phyloP scores from a whole-genome alignment of 306 rosid species.

The Cajanus cajan region DNA sequence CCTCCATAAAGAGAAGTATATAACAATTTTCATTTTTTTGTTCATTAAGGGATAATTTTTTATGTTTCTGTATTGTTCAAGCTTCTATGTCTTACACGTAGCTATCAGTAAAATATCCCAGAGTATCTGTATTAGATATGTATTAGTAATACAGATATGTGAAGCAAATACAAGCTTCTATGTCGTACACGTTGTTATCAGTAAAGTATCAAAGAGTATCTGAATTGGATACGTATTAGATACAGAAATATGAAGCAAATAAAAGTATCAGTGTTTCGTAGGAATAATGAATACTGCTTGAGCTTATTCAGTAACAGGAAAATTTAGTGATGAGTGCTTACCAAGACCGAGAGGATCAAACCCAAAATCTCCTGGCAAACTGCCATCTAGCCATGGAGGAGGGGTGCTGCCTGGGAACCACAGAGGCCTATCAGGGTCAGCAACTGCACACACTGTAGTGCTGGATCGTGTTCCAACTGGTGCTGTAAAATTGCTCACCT shows the following conservation, averaged over 20 bases:
- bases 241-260: neutral
- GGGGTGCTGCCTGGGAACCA: slow-evolving; percentile 47
- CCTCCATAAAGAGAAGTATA: neutral
- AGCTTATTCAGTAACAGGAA: neutral
- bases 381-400: slow-evolving; percentile 47
- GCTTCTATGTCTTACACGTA: too few species aligned
- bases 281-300: neutral
- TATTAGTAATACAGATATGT: neutral
- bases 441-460: slow-evolving; percentile 37
- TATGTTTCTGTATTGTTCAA: neutral
- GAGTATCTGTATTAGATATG: too few species aligned
- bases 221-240: neutral
- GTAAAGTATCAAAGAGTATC: neutral
- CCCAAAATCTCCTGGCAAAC: slow-evolving; percentile 48
- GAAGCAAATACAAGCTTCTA: neutral
- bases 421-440: slow-evolving; percentile 42
- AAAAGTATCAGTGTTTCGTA: neutral
- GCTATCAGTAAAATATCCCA: neutral
- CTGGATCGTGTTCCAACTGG: slow-evolving; percentile 26
- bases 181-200: too few species aligned
- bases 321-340: neutral
- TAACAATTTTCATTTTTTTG: neutral
- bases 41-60: neutral
- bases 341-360: slow-evolving; percentile 48
- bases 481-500: slow-evolving; percentile 21